Evolutionary conservation across 2,329 filamentous ascomycete species (phyloP).

Genomic region (Colletotrichum chlorophyti): DNA sequence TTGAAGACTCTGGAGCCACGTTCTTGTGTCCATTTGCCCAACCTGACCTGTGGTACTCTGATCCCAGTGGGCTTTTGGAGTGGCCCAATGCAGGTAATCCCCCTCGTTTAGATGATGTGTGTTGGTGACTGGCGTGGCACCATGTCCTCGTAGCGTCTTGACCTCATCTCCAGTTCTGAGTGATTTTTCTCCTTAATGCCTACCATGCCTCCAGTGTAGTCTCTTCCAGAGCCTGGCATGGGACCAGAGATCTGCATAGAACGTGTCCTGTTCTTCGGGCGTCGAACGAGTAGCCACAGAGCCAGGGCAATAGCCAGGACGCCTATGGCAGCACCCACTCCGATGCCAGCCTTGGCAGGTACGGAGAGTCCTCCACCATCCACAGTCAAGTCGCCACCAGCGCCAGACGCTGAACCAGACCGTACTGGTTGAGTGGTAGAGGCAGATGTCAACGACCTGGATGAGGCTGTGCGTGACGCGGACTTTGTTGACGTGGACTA

Average conservation of each 20-base stretch:
- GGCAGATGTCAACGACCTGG: constrained; percentile 8
- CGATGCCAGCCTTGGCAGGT: constrained; percentile 56
- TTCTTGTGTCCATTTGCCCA: too few relatives aligned
- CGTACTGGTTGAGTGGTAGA: constrained; percentile 13
- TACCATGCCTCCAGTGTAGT: constrained; percentile 29
- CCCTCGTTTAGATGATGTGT: constrained; percentile 44
- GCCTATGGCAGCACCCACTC: constrained; percentile 51
- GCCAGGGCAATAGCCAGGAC: constrained; percentile 47
- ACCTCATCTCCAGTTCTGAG: constrained; percentile 56
- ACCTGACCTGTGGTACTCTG: too few relatives aligned
- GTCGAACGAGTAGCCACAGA: constrained; percentile 47
- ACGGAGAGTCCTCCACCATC: constrained; percentile 43
- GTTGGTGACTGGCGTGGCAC: constrained; percentile 57
- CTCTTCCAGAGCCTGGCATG: constrained; percentile 52
- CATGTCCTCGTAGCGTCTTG: constrained; percentile 65
- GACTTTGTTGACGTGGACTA: constrained; percentile 14
- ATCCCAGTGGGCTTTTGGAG: too few relatives aligned
- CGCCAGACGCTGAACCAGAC: constrained; percentile 3
- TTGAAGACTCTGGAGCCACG: too few relatives aligned
- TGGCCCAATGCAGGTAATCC: too few relatives aligned
- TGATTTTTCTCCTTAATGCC: constrained; percentile 36
- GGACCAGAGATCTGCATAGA: constrained; percentile 58
- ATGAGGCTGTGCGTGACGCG: too few relatives aligned
- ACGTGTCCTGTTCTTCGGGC: constrained; percentile 36
- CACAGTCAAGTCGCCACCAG: background rate